These are phyloP conservation scores for Clarireedia hainanense DNA, from an alignment of 2,329 filamentous ascomycete genomes.

Conservation along the genomic window DNA sequence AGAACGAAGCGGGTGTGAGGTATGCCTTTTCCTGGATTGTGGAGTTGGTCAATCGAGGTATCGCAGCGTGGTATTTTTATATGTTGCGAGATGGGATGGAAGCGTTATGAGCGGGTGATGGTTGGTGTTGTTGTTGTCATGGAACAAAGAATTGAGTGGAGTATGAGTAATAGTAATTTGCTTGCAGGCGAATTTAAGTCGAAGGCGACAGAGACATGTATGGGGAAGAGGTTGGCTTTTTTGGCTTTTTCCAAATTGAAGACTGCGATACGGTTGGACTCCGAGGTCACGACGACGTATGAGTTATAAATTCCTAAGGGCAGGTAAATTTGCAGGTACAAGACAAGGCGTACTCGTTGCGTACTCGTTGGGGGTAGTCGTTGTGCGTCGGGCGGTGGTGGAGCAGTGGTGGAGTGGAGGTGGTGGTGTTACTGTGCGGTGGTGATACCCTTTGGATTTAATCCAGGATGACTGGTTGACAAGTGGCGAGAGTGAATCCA, in stretches of 20 bases:
- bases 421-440: not conserved
- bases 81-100: not conserved
- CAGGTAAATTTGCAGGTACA: not conserved
- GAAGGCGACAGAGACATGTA: slow-evolving; percentile 4
- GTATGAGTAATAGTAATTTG: slow-evolving; percentile 11
- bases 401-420: not conserved
- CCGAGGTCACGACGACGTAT: not conserved
- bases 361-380: not conserved
- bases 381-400: not conserved
- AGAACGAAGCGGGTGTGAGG: not conserved
- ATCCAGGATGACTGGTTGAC: slow-evolving; percentile 5
- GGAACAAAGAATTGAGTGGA: slow-evolving; percentile 26
- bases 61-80: not conserved
- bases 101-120: slow-evolving; percentile 14
- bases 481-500: slow-evolving; percentile 6
- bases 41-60: not conserved
- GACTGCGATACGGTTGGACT: not conserved
- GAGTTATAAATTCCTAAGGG: not conserved
- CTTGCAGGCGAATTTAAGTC: slow-evolving; percentile 9
- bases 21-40: not conserved
- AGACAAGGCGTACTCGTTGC: not conserved
- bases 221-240: not conserved
- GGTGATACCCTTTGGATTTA: slow-evolving; percentile 4
- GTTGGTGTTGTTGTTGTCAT: slow-evolving; percentile 9
- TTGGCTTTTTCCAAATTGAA: not conserved